Evolutionary conservation across 1,284 basidiomycete species (phyloP), one percentile per base, ranked within the genome.

Genomic region (Chiua sp.): DNA sequence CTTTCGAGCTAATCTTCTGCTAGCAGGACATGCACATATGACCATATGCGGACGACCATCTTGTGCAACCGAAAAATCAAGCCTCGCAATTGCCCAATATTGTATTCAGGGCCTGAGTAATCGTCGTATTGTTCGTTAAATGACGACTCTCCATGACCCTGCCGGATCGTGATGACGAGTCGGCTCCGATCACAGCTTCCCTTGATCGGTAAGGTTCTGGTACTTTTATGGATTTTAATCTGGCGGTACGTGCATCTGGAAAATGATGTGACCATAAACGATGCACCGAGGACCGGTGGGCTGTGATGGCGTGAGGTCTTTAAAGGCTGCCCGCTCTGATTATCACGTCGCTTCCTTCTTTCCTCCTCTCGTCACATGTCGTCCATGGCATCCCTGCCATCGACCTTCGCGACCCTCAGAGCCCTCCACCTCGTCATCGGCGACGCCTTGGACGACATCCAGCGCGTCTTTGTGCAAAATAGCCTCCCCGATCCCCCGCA

Each of bases 401-500:
- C 73, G 84, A 87, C 88, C 50, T 87, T 91, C 65, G 78, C 85
- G 22, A 78, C 80, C 56, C 81, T 91, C 56, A 83, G 83, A 58
- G 83, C 84, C 26, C 81, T 91, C 33, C 86, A 90, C 62, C 74
- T 81, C 64, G 81, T 91, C 70, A 84, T 91, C 63, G 86, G 83
- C 64, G 80, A 87, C 57, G 88, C 88, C 30, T 75, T 91, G 63
- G 81, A 86, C 72, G 87, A 90, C 65, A 87, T 91, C 47, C 83
- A 90, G 70, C 78, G 77, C 53, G 77, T 88, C 59, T 91, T 89
- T 71, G 59, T 68, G 7, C 67, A 68, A 26, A 44, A 47, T 2
- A 52, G 15, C 33, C 37, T 51, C 7, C 58, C 42, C 4, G 62
- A 60, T n/a, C 30, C 51, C 1, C 55, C 59, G 15, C 51, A 59